These are phyloP conservation scores for Fusarium sp. DNA, from an alignment of 2,329 filamentous ascomycete genomes.

Conservation along the genomic window DNA sequence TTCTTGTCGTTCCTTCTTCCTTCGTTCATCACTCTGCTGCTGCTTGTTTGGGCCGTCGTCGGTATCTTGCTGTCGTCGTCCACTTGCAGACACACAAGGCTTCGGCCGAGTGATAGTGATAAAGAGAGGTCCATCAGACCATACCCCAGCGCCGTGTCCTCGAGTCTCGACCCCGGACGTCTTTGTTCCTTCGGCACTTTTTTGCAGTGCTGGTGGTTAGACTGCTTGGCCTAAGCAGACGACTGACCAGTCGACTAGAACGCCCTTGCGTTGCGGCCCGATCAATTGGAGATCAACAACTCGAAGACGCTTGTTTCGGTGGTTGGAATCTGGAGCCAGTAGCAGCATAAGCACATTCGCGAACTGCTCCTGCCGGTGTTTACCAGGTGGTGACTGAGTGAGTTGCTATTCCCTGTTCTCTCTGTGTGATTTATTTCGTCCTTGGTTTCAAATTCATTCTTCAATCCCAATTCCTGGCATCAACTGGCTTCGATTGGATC, in stretches of 20 bases:
- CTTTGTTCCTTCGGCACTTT: conserved; percentile 4
- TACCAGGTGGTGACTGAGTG: conserved; percentile 17
- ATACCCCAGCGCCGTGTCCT: conserved; percentile 6
- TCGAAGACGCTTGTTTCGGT: conserved; percentile 27
- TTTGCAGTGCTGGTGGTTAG: conserved; percentile 6
- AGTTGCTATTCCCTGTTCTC: conserved; percentile 6
- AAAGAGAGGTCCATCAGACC: conserved; percentile 14
- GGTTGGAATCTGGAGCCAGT: conserved; percentile 19
- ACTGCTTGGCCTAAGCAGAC: conserved; percentile 2
- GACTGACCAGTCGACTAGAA: conserved; percentile 17
- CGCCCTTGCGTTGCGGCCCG: conserved; percentile 35
- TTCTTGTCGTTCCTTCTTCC: conserved; percentile 14
- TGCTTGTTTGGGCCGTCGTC: conserved; percentile 12
- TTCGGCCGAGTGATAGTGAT: conserved; percentile 30
- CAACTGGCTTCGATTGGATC: conserved; percentile 6
- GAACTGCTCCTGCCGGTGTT: conserved; percentile 1
- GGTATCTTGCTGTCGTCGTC: conserved; percentile 12
- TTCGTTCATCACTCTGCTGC: conserved; percentile 12
- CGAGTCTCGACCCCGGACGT: conserved; percentile 3
- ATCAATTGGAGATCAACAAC: conserved; percentile 30
- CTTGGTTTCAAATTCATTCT: neutral
- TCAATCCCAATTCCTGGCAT: conserved; percentile 1
- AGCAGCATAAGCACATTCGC: neutral
- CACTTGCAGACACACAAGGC: conserved; percentile 20
- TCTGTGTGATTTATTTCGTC: conserved; percentile 1